Evolutionary conservation across 768 basidiomycete genomes (phyloP), one percentile per base, ranked within the genome.

Genomic region (Calocybe cyanea): DNA sequence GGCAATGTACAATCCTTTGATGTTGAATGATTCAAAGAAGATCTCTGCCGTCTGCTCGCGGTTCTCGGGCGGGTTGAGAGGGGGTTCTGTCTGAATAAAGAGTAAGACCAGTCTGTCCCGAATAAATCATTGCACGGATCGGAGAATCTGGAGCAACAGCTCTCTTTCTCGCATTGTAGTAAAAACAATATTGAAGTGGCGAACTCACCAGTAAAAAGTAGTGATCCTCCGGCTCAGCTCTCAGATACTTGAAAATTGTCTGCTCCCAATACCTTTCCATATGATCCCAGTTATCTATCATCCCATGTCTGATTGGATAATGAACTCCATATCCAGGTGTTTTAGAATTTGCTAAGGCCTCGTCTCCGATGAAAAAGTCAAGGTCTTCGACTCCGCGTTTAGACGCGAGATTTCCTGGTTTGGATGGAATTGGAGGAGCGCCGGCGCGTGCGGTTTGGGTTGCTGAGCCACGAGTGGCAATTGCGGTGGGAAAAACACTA

Each of bases 181-280:
- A 17, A 35, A 6, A 13, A 11, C 33, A 34, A 24, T 50, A 39
- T 6, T 23, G 38, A 40, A 11, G 2, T 3, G 33, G 19, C 18
- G 18, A 11, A 72, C 93, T 65, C 57, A 97, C 95, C 61, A 99
- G 71, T 39, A 98, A 80, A 69, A 99, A 98, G 67, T 97, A 89
- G 66, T 98, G 96, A 69, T 98, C 95, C 69, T 98, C 96, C 11
- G 96, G 96, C 67, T 99, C 96, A 7, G 94, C 94, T 46, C 95
- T 78, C 50, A 99, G 76, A 71, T 98, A 98, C 69, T 99, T 98
- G 83, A 98, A 99, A 78, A 98, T 98, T 54, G 87, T 91, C 74
- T 99, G 95, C 65, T 96, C 93, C 96, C 96, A 99, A 69, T 93
- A 97, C 21, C 94, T 77, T 65, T 98, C 95, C 94, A 98, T 98